Percentiles rank a stretch among this genome's conserved stretches.
phyloP scores from a whole-genome alignment of 1,284 basidiomycete genomes.

The Puccinia coronata region DNA sequence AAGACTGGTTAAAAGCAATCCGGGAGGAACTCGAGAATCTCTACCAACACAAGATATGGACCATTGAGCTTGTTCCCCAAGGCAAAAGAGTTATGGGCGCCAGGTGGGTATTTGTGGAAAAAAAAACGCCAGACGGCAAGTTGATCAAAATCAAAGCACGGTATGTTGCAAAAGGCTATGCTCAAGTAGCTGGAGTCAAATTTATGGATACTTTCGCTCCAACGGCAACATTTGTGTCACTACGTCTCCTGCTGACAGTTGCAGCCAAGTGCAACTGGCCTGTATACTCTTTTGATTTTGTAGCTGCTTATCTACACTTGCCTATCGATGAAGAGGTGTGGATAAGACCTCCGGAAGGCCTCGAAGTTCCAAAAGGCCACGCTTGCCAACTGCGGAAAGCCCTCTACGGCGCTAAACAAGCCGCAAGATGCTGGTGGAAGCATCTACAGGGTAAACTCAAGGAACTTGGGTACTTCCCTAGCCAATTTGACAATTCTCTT shows the following conservation, averaged over 20 bases:
- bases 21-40: constrained; percentile 17
- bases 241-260: constrained; percentile 1
- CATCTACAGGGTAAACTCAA: not conserved
- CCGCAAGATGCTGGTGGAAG: constrained; percentile 24
- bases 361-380: constrained; percentile 2
- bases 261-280: constrained; percentile 15
- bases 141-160: not conserved
- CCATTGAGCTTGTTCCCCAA: not conserved
- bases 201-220: constrained; percentile 31
- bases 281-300: constrained; percentile 19
- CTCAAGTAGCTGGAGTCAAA: constrained; percentile 4
- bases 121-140: not conserved
- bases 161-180: constrained; percentile 14
- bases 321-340: constrained; percentile 30
- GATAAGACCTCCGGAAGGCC: not conserved
- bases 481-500: not conserved
- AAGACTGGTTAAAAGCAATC: not conserved
- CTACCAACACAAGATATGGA: not conserved
- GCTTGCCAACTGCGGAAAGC: constrained; percentile 2
- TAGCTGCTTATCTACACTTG: constrained; percentile 17
- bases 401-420: constrained; percentile 18
- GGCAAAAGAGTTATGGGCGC: constrained; percentile 4
- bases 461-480: not conserved
- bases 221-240: constrained; percentile 24
- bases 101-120: constrained; percentile 11